A percentile compares a stretch with the other conserved stretches of the same genome.
Conservation (phyloP, 257 asterid species). For the Jaltomata sinuosa region DNA sequence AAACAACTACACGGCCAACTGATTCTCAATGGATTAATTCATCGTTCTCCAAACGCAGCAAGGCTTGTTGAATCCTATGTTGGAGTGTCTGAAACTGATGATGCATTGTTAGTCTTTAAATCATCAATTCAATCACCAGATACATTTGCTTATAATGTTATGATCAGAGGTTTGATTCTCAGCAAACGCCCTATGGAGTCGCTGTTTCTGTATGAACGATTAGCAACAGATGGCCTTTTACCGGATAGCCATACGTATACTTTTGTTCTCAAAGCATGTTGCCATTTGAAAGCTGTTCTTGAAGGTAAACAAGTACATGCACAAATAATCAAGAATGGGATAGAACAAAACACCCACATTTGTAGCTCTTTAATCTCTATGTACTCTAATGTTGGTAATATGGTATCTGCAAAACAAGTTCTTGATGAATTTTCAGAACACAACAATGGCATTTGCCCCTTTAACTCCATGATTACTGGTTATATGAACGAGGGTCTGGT, state of each 20-base stretch:
- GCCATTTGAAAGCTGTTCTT: slow-evolving; percentile 3
- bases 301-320: slow-evolving; percentile 20
- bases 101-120: slow-evolving; percentile 7
- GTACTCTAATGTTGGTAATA: slow-evolving; percentile 9
- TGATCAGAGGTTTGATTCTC: slow-evolving; percentile 18
- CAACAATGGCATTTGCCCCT: not conserved
- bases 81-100: not conserved
- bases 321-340: slow-evolving; percentile 13
- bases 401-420: slow-evolving; percentile 11
- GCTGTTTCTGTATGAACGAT: slow-evolving; percentile 1
- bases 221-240: not conserved
- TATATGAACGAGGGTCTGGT: slow-evolving; percentile 8
- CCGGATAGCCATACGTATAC: slow-evolving; percentile 21
- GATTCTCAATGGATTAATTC: slow-evolving; percentile 15
- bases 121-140: slow-evolving; percentile 8
- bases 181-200: not conserved
- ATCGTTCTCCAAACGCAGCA: slow-evolving; percentile 4
- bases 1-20: slow-evolving; percentile 18
- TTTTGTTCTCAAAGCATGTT: slow-evolving; percentile 27
- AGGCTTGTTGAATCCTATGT: slow-evolving; percentile 18
- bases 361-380: slow-evolving; percentile 13
- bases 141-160: slow-evolving; percentile 17
- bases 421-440: not conserved
- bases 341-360: slow-evolving; percentile 3
- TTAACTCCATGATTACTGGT: slow-evolving; percentile 18